Conservation (phyloP, 345 rosid genomes). For the Camelina hispida region DNA sequence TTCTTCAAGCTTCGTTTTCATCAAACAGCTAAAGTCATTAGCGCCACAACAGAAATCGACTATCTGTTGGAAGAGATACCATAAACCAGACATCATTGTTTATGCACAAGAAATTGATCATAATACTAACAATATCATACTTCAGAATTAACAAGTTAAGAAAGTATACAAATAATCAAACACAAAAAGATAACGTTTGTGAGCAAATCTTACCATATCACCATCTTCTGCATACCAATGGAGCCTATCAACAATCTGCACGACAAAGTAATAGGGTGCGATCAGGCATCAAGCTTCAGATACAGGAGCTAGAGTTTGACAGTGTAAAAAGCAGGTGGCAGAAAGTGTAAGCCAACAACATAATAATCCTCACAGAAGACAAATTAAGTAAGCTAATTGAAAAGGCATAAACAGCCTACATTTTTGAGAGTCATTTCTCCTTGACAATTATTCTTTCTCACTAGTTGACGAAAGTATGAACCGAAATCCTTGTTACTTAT, state of each 20-base stretch:
- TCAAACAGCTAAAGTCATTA: conserved; percentile 83
- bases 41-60: conserved; percentile 98
- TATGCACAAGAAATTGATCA: too few species aligned
- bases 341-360: too few species aligned
- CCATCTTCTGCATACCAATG: conserved; percentile 85
- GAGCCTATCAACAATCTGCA: conserved; percentile 86
- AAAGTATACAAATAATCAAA: too few species aligned
- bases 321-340: too few species aligned
- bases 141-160: too few species aligned
- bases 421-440: conserved; percentile 21
- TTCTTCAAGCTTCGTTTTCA: conserved; percentile 85
- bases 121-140: too few species aligned
- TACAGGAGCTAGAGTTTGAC: too few species aligned
- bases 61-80: conserved; percentile 56
- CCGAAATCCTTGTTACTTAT: conserved; percentile 5
- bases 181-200: too few species aligned
- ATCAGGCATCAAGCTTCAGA: conserved; percentile 30
- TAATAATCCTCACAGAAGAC: too few species aligned
- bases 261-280: conserved; percentile 24
- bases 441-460: conserved; percentile 15
- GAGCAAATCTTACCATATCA: too few species aligned
- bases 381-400: too few species aligned
- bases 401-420: conserved; percentile 10
- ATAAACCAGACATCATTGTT: conserved; percentile 29
- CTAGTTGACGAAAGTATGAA: conserved; percentile 6